Evolutionary conservation across 2,329 filamentous ascomycete species (phyloP).

Genomic region (Niveomyces coronatus): DNA sequence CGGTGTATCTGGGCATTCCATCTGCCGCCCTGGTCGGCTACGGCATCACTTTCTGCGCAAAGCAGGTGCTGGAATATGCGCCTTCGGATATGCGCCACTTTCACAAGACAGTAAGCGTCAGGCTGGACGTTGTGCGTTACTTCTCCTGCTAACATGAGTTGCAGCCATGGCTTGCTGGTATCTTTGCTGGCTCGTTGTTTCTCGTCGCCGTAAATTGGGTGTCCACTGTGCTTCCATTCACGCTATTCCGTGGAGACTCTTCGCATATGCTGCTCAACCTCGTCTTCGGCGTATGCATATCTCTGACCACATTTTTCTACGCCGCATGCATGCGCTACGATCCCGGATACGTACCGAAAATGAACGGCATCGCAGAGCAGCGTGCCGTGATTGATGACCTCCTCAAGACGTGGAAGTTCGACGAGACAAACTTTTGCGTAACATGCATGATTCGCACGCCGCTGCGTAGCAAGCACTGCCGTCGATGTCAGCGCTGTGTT

Average conservation of each 20-base stretch:
- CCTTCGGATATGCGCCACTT: constrained; percentile 82
- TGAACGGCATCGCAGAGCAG: constrained; percentile 80
- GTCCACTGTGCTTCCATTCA: constrained; percentile 52
- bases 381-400: constrained; percentile 83
- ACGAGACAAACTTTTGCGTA: constrained; percentile 89
- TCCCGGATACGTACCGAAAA: constrained; percentile 86
- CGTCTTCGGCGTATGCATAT: constrained; percentile 54
- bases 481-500: constrained; percentile 81
- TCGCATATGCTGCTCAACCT: constrained; percentile 66
- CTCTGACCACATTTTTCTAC: constrained; percentile 77
- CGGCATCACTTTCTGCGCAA: constrained; percentile 65
- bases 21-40: constrained; percentile 55
- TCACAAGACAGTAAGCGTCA: constrained; percentile 64
- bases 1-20: constrained; percentile 67
- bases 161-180: constrained; percentile 83
- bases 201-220: constrained; percentile 70
- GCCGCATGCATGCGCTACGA: constrained; percentile 75
- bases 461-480: constrained; percentile 91
- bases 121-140: background rate
- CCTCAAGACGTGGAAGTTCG: constrained; percentile 76
- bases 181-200: constrained; percentile 82
- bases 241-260: constrained; percentile 18
- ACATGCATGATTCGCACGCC: constrained; percentile 91
- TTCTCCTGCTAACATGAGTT: constrained; percentile 9
- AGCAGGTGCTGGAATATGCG: constrained; percentile 70